Evolutionary conservation across 805 yeast genomes (phyloP), one percentile per base, ranked within the genome.

Genomic region (Candida maris): DNA sequence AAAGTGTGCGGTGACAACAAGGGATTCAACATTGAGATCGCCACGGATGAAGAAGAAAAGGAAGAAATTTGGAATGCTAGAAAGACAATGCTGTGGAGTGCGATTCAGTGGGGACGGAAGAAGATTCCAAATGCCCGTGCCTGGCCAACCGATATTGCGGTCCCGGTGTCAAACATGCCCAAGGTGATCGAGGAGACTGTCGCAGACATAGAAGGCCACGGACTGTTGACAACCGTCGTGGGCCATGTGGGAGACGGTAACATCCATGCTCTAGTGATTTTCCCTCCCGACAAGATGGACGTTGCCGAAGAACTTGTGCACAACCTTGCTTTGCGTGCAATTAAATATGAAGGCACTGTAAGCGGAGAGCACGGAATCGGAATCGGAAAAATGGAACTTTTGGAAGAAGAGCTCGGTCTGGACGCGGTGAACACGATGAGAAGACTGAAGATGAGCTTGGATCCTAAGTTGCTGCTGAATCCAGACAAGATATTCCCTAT

Each of bases 341-440:
- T 85, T 15, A 71, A 58, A 1, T 72, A 78, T 33, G 91, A 84
- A 41, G 94, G 94, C 1, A 84, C 94, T 2, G 79, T 85, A 48
- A 81, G 86, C 9, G 94, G 94, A 19, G 94, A 85, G 51, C 94
- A 85, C 54, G 94, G 94, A 12, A 73, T 85, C 21, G 94, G 94
- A 7, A 73, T 79, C 34, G 91, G 89, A n/a, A 85, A 85, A 53
- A 59, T 87, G 41, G 71, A 69, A 14, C 81, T 68, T 44, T 57
- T 85, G 22, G 61, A 68, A 19, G 59, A 65, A 41, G 94, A 85
- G 55, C 60, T 85, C 21, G 93, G 91, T 1, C 66, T 67, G 4
- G 79, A 71, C 2, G 74, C 91, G 0, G 70, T 85, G 15, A 74
- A 74, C 48, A 57, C 80, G 15, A 85, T 85, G 94, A 70, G 93